Conservation (phyloP, 2,329 filamentous ascomycete genomes). For the Aspergillus sp. region DNA sequence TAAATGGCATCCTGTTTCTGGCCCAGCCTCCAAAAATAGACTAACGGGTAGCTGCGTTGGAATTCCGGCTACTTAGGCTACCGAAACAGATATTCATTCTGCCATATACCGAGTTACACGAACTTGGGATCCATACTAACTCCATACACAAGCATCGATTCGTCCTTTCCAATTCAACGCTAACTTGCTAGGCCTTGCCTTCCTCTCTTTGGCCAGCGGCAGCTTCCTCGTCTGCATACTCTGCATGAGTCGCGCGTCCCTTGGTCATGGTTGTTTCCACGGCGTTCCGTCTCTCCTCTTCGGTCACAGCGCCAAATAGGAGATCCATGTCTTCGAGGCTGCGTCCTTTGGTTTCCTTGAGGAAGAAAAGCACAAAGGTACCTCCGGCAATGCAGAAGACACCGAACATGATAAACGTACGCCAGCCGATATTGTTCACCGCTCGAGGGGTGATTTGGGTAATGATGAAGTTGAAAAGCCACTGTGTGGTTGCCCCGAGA, state of each 20-base stretch:
- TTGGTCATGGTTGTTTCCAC: background rate
- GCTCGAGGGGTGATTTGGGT: slow-evolving; percentile 34
- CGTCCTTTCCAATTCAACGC: too few relatives aligned
- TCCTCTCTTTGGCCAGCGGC: background rate
- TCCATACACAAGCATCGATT: too few relatives aligned
- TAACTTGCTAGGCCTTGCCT: too few relatives aligned
- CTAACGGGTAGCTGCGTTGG: too few relatives aligned
- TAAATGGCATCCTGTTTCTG: too few relatives aligned
- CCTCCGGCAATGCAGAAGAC: slow-evolving; percentile 26
- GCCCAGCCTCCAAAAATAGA: too few relatives aligned
- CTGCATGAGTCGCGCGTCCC: background rate
- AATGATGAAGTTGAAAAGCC: slow-evolving; percentile 37
- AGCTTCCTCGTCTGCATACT: too few relatives aligned
- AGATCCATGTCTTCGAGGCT: slow-evolving; percentile 33
- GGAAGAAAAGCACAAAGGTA: slow-evolving; percentile 24
- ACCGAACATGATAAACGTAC: slow-evolving; percentile 34
- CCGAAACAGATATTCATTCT: too few relatives aligned
- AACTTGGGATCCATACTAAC: too few relatives aligned
- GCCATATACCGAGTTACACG: too few relatives aligned
- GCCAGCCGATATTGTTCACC: slow-evolving; percentile 31
- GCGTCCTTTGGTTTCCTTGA: slow-evolving; percentile 33
- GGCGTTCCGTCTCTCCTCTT: background rate
- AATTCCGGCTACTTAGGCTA: too few relatives aligned
- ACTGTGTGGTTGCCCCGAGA: slow-evolving; percentile 29
- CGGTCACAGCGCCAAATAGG: background rate